Percentiles rank a stretch among this genome's conserved stretches.
Evolutionary conservation across 2,329 filamentous ascomycete species (phyloP).

Genomic region (Xylariaceae sp.): DNA sequence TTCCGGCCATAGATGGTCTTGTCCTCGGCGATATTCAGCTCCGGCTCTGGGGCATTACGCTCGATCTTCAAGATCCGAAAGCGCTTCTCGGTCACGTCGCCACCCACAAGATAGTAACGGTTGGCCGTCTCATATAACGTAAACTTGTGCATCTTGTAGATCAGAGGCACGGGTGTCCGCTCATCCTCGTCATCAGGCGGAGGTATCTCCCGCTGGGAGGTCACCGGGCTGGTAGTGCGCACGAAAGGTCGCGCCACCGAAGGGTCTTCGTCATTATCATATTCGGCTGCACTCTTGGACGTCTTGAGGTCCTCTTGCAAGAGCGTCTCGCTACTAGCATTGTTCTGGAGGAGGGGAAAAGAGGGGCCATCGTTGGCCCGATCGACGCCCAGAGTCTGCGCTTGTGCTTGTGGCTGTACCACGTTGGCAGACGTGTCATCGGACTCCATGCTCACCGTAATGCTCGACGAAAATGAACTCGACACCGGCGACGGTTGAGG

Average conservation of each 20-base stretch:
- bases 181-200: conserved; percentile 28
- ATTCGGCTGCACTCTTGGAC: conserved; percentile 34
- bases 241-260: conserved; percentile 54
- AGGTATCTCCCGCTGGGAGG: conserved; percentile 27
- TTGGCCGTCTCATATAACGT: conserved; percentile 94
- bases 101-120: conserved; percentile 89
- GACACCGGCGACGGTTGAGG: conserved; percentile 2
- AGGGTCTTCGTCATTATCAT: conserved; percentile 55
- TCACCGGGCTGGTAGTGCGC: conserved; percentile 49
- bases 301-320: conserved; percentile 27
- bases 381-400: neutral
- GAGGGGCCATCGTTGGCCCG: conserved; percentile 24
- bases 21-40: conserved; percentile 84
- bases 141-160: conserved; percentile 85
- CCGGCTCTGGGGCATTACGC: conserved; percentile 70
- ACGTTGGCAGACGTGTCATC: conserved; percentile 10
- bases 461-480: conserved; percentile 15
- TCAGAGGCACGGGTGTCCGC: conserved; percentile 33
- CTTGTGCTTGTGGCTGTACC: neutral
- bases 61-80: conserved; percentile 95
- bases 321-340: conserved; percentile 35
- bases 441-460: conserved; percentile 4
- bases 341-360: conserved; percentile 41
- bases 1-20: conserved; percentile 89
- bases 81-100: conserved; percentile 80